A percentile compares a stretch with the other conserved stretches of the same genome.
Evolutionary conservation across 768 basidiomycete species (phyloP).

Genomic region (Podaxis sp.): DNA sequence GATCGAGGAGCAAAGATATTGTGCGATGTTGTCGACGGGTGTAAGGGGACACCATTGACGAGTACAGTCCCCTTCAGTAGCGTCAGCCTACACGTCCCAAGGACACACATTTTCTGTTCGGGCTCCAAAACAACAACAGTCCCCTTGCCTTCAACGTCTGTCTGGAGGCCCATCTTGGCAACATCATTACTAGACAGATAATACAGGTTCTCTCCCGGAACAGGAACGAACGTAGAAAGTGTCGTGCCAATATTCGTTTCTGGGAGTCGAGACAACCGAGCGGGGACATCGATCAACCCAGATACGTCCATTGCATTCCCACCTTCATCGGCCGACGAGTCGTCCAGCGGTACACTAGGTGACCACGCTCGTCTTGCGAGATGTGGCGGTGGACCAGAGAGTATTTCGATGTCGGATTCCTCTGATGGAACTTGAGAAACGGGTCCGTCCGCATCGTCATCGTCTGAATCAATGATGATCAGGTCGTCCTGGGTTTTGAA

Average conservation of each 20-base stretch:
- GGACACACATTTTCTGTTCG: slow-evolving; percentile 55
- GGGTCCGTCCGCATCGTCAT: slow-evolving; percentile 25
- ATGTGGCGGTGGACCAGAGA: slow-evolving; percentile 12
- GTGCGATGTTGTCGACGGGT: slow-evolving; percentile 35
- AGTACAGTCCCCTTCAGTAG: slow-evolving; percentile 60
- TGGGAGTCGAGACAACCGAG: neutral
- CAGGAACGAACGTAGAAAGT: slow-evolving; percentile 50
- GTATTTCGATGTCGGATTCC: neutral
- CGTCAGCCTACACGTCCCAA: slow-evolving; percentile 60
- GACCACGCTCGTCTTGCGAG: slow-evolving; percentile 46
- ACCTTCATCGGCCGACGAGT: slow-evolving; percentile 46
- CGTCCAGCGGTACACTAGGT: slow-evolving; percentile 45
- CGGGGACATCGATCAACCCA: slow-evolving; percentile 15
- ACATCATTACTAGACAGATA: slow-evolving; percentile 35
- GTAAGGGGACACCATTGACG: slow-evolving; percentile 51
- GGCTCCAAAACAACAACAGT: slow-evolving; percentile 40
- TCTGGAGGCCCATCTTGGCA: slow-evolving; percentile 16
- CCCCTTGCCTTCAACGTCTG: slow-evolving; percentile 21
- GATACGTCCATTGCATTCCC: slow-evolving; percentile 22
- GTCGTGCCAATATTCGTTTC: neutral
- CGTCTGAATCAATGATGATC: slow-evolving; percentile 34
- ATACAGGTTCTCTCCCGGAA: slow-evolving; percentile 41
- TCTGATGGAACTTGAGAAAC: slow-evolving; percentile 12
- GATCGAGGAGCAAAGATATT: slow-evolving; percentile 73
- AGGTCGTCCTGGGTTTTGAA: slow-evolving; percentile 34